Evolutionary conservation across 1,284 basidiomycete species (phyloP), one percentile per base, ranked within the genome.

Genomic region (Cystobasidium sp.): DNA sequence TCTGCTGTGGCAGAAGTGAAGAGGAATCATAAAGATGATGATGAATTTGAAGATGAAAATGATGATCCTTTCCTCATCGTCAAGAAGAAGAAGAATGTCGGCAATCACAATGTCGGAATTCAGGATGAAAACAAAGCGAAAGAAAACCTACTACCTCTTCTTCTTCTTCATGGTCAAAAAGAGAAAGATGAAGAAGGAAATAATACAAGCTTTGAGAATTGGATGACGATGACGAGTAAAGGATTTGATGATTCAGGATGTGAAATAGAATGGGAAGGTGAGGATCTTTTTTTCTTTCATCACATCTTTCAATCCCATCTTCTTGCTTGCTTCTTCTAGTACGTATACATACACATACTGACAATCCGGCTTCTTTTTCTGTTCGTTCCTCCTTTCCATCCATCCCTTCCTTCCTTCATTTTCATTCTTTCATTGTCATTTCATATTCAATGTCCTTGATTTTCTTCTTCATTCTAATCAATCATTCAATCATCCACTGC

Each of bases 181-280:
- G 20, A 22, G 52, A 53, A 22, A 20, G 1, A 18, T 16, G 14
- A 53, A 53, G 31, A 31, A 31, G 31, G 31, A 31, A 31, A 31
- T 31, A 31, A 31, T 31, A 31, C 31, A 31, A 31, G 31, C 31
- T 31, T 31, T 31, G 31, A 31, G 31, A 31, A 43, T 18, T 59
- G 56, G 7, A 18, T 14, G 46, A 49, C 14, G 7, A 18, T 14
- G 46, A 49, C 14, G 6, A 6, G 37, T 39, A 31, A 31, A 43
- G 56, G 61, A 14, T 63, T n/a, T 41, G 44, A 63, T 63, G 44
- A 63, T 63, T 63, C 61, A 9, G 61, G 61, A 6, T 63, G 61
- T 31, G 44, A 49, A 22, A 47, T 63, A 12, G 44, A 49, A 31
- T 63, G 61, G 43, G 61, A 47, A 49, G 43, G 61, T 47, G 44